A percentile compares a stretch with the other conserved stretches of the same genome.
Evolutionary conservation across 148 eudicot genomes (phyloP).

Genomic region (Rhododendron ferrugineum): DNA sequence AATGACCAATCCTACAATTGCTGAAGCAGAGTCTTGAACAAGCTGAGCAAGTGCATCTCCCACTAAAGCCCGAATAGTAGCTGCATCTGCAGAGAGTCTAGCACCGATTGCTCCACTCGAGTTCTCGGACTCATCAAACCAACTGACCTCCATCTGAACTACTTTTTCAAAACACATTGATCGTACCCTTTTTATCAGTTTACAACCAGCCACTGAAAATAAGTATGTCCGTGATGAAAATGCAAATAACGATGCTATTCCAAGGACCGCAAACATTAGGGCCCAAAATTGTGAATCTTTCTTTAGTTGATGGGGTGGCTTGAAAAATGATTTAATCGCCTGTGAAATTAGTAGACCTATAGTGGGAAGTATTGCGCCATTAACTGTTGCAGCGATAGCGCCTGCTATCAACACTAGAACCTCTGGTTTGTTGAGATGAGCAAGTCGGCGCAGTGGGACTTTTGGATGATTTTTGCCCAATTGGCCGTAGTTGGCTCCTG

Average conservation of each 20-base stretch:
- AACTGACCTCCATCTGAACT: slow-evolving; percentile 67
- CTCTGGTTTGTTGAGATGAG: slow-evolving; percentile 58
- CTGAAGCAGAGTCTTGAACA: slow-evolving; percentile 58
- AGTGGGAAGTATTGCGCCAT: slow-evolving; percentile 38
- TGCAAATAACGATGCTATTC: slow-evolving; percentile 24
- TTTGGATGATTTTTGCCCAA: slow-evolving; percentile 27
- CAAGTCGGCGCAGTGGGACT: slow-evolving; percentile 49
- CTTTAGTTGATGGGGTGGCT: slow-evolving; percentile 31
- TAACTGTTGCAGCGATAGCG: slow-evolving; percentile 29
- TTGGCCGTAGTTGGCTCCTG: slow-evolving; percentile 5
- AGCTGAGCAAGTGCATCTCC: slow-evolving; percentile 72
- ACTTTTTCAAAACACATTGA: slow-evolving; percentile 63
- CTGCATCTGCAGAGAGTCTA: slow-evolving; percentile 72
- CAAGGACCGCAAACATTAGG: slow-evolving; percentile 31
- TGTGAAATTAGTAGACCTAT: slow-evolving; percentile 33
- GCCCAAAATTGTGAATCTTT: slow-evolving; percentile 48
- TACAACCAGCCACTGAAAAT: slow-evolving; percentile 50
- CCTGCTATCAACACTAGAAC: slow-evolving; percentile 40
- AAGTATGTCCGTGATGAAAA: slow-evolving; percentile 33
- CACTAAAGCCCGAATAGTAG: slow-evolving; percentile 60
- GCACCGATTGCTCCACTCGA: slow-evolving; percentile 85
- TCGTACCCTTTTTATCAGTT: slow-evolving; percentile 15
- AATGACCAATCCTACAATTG: slow-evolving; percentile 51
- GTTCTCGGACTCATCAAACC: slow-evolving; percentile 72
- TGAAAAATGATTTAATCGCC: slow-evolving; percentile 31